Percentiles rank a stretch among this genome's conserved stretches.
These are phyloP conservation scores for Haplosporangium sp. DNA, from an alignment of 371 early-diverging fungal genomes.

Conservation along the genomic window DNA sequence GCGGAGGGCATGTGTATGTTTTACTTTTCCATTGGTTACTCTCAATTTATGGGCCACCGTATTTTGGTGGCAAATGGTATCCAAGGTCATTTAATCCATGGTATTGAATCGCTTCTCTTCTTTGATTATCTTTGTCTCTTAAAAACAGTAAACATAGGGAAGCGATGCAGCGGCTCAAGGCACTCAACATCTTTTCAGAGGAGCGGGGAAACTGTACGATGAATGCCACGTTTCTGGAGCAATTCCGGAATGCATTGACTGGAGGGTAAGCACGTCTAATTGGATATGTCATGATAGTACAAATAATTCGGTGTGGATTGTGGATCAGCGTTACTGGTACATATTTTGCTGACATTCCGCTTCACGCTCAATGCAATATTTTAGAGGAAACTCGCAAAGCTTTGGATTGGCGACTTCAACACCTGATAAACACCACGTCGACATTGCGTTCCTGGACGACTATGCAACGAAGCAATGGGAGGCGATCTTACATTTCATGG, in stretches of 20 bases:
- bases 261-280: slow-evolving; percentile 74
- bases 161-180: slow-evolving; percentile 72
- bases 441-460: slow-evolving; percentile 76
- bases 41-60: not conserved
- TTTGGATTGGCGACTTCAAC: slow-evolving; percentile 83
- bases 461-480: slow-evolving; percentile 93
- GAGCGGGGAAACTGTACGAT: slow-evolving; percentile 54
- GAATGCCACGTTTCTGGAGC: slow-evolving; percentile 78
- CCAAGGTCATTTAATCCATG: not conserved
- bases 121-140: not conserved
- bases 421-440: slow-evolving; percentile 76
- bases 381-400: slow-evolving; percentile 80
- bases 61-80: not conserved
- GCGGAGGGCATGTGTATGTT: slow-evolving; percentile 60
- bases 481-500: slow-evolving; percentile 93
- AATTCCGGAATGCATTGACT: slow-evolving; percentile 88
- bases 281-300: not conserved
- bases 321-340: not conserved
- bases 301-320: not conserved
- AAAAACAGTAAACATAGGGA: slow-evolving; percentile 63
- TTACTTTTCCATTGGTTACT: not conserved
- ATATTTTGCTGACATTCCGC: not conserved
- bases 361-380: not conserved
- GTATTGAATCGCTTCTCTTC: not conserved
- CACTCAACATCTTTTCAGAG: slow-evolving; percentile 73